Evolutionary conservation across 75 land plant species (phyloP).

Genomic region (Selaginella moellendorffii): DNA sequence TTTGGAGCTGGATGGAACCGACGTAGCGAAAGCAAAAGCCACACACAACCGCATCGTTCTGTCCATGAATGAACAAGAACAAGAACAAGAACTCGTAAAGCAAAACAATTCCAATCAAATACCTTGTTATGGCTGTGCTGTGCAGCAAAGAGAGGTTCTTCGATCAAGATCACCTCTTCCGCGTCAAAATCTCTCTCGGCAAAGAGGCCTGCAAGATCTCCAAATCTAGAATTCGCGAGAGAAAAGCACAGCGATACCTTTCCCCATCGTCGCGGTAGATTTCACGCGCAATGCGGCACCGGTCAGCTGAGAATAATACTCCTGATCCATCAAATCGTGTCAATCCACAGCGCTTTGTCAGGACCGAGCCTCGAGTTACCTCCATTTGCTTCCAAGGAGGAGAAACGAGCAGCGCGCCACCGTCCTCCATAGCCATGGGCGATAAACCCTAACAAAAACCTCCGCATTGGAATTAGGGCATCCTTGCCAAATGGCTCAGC

Average conservation of each 20-base stretch:
- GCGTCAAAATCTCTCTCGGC: slow-evolving; percentile 39
- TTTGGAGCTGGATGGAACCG: slow-evolving; percentile 86
- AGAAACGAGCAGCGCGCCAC: no score
- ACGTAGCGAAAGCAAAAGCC: slow-evolving; percentile 69
- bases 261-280: slow-evolving; percentile 2
- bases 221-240: no score
- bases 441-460: no score
- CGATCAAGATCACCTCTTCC: slow-evolving; percentile 62
- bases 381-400: no score
- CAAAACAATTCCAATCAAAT: neutral
- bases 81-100: neutral
- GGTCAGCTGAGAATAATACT: neutral
- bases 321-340: slow-evolving; percentile 11
- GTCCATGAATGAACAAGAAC: slow-evolving; percentile 10
- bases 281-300: slow-evolving; percentile 6
- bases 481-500: no score
- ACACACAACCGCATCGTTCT: slow-evolving; percentile 84
- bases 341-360: no score
- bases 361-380: no score
- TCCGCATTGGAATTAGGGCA: no score
- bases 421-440: no score
- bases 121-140: slow-evolving; percentile 92
- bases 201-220: slow-evolving; percentile 43
- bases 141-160: slow-evolving; percentile 62
- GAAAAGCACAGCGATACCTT: neutral